Evolutionary conservation across 106 monocot species (phyloP).

Genomic region (Narthecium ossifragum): DNA sequence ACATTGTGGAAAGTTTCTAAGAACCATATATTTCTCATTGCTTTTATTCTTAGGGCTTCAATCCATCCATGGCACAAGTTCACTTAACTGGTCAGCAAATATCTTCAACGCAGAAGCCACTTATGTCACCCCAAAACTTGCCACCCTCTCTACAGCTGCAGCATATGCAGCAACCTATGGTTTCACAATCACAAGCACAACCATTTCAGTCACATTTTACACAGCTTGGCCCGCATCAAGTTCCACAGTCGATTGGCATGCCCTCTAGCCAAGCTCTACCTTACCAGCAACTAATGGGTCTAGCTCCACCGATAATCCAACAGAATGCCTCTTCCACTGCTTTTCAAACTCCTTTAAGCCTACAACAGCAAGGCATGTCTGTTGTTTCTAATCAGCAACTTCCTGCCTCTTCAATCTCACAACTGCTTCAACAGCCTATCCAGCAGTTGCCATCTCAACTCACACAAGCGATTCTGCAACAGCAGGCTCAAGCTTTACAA

Average conservation of each 20-base stretch:
- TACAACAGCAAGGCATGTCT: constrained; percentile 29
- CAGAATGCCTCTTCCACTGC: constrained; percentile 29
- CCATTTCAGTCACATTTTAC: constrained; percentile 43
- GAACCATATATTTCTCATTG: too few relatives aligned
- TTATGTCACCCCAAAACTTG: constrained; percentile 39
- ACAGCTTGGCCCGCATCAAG: constrained; percentile 46
- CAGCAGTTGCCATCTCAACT: constrained; percentile 63
- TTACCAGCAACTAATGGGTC: constrained; percentile 40
- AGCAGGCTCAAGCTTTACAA: constrained; percentile 72
- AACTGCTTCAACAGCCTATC: constrained; percentile 52
- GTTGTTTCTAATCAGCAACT: constrained; percentile 49
- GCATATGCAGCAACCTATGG: constrained; percentile 38
- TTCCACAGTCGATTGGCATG: constrained; percentile 42
- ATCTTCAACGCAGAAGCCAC: constrained; percentile 53
- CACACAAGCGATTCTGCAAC: constrained; percentile 65
- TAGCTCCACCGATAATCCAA: constrained; percentile 39
- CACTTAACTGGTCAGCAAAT: constrained; percentile 47
- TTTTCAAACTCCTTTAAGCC: constrained; percentile 29
- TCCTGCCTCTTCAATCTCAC: constrained; percentile 30
- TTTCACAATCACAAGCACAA: constrained; percentile 40
- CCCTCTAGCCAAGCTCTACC: constrained; percentile 29
- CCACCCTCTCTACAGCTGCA: constrained; percentile 33
- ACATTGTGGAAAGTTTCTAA: too few relatives aligned
- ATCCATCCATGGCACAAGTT: constrained; percentile 40
- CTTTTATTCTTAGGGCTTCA: constrained; percentile 45